Percentiles rank a stretch among this genome's conserved stretches.
phyloP scores from a whole-genome alignment of 495 filamentous ascomycete genomes.

The Pyronema domesticum region DNA sequence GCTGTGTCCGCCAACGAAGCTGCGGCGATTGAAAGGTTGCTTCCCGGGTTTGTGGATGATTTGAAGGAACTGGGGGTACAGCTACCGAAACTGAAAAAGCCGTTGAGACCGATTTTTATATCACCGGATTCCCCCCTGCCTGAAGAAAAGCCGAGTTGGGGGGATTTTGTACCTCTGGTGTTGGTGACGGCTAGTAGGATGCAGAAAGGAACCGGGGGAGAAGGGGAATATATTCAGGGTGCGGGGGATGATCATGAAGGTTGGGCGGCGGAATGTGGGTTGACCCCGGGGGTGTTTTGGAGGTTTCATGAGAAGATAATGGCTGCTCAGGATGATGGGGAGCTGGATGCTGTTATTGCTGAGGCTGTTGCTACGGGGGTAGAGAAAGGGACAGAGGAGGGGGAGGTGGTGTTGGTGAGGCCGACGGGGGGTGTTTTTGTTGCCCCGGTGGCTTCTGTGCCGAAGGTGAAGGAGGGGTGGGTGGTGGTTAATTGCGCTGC shows the following conservation, averaged over 20 bases:
- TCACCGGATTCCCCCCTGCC: constrained; percentile 30
- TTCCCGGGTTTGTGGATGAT: constrained; percentile 47
- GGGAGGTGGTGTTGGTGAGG: constrained; percentile 12
- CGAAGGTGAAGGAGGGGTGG: background rate
- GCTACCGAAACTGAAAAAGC: constrained; percentile 31
- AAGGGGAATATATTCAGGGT: constrained; percentile 77
- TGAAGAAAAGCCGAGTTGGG: constrained; percentile 24
- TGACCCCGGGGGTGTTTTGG: constrained; percentile 72
- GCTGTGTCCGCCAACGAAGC: constrained; percentile 57
- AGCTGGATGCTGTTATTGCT: constrained; percentile 1
- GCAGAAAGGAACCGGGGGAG: constrained; percentile 44
- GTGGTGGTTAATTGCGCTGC: constrained; percentile 24
- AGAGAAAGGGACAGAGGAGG: constrained; percentile 5
- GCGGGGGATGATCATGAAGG: constrained; percentile 84
- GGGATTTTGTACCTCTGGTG: constrained; percentile 48
- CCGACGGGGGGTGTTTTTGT: constrained; percentile 24
- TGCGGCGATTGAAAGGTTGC: constrained; percentile 51
- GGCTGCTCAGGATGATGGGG: constrained; percentile 5
- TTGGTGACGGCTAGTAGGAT: constrained; percentile 65
- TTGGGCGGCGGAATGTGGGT: constrained; percentile 48
- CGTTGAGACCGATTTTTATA: constrained; percentile 47
- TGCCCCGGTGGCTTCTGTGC: constrained; percentile 1
- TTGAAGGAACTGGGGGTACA: constrained; percentile 33
- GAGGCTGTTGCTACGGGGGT: background rate
- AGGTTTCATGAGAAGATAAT: constrained; percentile 30